Conservation (phyloP, 164 flowering plant genomes). For the Cinnamomum micranthum region DNA sequence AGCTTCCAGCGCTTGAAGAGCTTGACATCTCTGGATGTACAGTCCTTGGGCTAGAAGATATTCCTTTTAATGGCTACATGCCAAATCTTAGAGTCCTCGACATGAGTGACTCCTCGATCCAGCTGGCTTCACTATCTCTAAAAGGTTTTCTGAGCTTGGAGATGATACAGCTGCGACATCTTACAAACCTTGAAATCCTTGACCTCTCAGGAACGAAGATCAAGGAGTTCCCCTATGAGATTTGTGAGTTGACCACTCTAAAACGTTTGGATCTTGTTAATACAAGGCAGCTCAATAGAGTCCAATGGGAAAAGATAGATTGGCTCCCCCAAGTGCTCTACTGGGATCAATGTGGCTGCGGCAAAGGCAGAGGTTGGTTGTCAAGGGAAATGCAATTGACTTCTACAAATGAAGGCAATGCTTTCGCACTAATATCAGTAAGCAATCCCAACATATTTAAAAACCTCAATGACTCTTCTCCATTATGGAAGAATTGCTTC, state of each 20-base stretch:
- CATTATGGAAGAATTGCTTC: neutral
- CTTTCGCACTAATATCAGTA: neutral
- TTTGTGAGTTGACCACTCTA: no score
- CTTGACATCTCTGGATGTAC: neutral
- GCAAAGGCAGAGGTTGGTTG: neutral
- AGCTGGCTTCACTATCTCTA: neutral
- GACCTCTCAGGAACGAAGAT: constrained; percentile 1
- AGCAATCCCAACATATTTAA: neutral
- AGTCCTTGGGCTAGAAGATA: neutral
- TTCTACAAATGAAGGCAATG: no score
- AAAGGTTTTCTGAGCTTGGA: neutral
- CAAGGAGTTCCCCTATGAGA: constrained; percentile 1
- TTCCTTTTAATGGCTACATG: neutral
- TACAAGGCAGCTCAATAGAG: no score
- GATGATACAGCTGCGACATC: neutral
- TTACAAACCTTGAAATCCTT: neutral
- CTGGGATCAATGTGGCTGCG: neutral
- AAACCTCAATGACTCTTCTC: neutral
- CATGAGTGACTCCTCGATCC: neutral
- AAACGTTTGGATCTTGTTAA: neutral
- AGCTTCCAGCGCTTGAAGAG: neutral
- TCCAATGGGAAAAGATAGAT: neutral
- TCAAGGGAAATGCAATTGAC: neutral
- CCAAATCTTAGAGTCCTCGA: neutral
- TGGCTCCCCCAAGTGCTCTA: neutral